Base-by-base conservation (phyloP, 2,329 filamentous ascomycete species). In the Penicillium sp. region DNA sequence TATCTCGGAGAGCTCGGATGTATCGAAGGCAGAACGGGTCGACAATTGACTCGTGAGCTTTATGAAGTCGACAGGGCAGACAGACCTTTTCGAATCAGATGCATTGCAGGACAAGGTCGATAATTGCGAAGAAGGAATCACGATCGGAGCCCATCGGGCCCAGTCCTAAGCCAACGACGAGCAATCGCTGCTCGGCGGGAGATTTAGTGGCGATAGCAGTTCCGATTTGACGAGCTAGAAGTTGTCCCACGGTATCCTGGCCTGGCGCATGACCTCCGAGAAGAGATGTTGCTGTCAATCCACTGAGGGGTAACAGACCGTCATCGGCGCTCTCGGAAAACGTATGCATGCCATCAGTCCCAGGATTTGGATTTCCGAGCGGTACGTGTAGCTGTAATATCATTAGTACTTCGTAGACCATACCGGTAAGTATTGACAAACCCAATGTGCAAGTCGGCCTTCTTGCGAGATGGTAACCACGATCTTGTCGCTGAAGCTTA, bases 381-480 rank as follows among this genome's bases (percentile, higher is more conserved):
- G 69, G 67, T 9, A 73, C 67, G 64, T 71, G 70, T 41, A 73
- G 60, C 65, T 69, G 29, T 46, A 18, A 43, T 15, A 23, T 11
- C 5, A 40, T 62, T 60, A 62, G 50, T 57, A 45, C 22, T 44
- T 1, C 3, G n/a, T 42, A 27, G 5, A 35, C 15, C 23, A 22
- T n/a, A 6, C 25, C n/a, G 14, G 2, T 6, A 18, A 11, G 37
- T 35, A 44, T 27, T 8, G 27, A 70, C 77, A 51, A 79, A 97
- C 92, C 94, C 94, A 99, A 81, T 97, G 94, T 20, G 90, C 89
- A 45, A 97, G 77, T 56, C 88, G 84, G 6, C 92, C 93, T 58
- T 88, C 84, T 76, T 97, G 94, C 0, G 89, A 90, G 56, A 97
- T 82, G 1, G 92, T 97, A 59, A 99, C 79, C 65, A 99, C 77